A percentile compares a stretch with the other conserved stretches of the same genome.
Conservation (phyloP, 257 asterid genomes). For the Solanum peruvianum region DNA sequence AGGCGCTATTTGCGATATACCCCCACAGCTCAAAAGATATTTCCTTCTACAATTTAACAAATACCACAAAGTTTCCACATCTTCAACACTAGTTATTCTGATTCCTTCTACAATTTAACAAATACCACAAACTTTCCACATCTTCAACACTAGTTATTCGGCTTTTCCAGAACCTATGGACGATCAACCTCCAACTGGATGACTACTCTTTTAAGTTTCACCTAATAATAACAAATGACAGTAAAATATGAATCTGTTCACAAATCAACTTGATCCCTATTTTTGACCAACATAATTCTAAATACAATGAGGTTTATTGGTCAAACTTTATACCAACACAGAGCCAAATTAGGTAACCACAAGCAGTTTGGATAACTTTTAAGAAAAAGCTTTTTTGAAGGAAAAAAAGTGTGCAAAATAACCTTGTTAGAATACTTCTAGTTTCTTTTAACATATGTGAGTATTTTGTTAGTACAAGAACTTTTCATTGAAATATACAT, state of each 20-base stretch:
- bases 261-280: neutral
- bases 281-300: neutral
- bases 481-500: neutral
- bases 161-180: neutral
- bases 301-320: neutral
- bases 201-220: neutral
- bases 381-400: neutral
- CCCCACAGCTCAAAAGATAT: neutral
- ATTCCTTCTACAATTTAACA: neutral
- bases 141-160: neutral
- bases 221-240: neutral
- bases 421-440: neutral
- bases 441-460: neutral
- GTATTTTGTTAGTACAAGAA: neutral
- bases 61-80: neutral
- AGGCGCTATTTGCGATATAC: neutral
- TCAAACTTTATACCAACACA: neutral
- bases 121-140: neutral
- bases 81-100: neutral
- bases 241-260: neutral
- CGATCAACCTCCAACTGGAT: neutral
- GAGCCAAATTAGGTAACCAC: neutral
- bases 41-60: neutral
- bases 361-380: neutral
- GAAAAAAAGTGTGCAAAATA: neutral